Evolutionary conservation across 371 early-diverging fungal genomes (phyloP), one percentile per base, ranked within the genome.

Genomic region (Mortierella sp.): DNA sequence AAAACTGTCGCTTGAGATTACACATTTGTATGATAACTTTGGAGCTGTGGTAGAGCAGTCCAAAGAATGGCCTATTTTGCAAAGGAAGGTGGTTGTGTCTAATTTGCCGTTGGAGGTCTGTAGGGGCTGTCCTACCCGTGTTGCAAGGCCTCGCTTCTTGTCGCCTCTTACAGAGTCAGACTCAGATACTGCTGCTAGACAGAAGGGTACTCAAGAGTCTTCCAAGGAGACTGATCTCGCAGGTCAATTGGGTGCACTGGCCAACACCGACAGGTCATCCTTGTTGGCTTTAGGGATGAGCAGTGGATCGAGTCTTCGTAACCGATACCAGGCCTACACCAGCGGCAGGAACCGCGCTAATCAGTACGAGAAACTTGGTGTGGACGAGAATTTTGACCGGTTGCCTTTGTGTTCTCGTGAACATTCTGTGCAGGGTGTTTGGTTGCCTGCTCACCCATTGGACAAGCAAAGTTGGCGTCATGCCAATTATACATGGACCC

Each of bases 401-500:
- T 45, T 84, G 28, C 85, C 85, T 28, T 38, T 74, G 21, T 84
- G 81, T 52, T 81, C 85, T 5, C 73, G 77, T 5, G 70, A 70
- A 1, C 44, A 77, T 31, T 72, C 85, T 19, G 72, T 81, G 0
- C 85, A 84, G n/a, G 85, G 79, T 26, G 85, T 74, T 2, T 84
- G 85, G 85, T 75, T 84, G 19, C 85, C 81, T 21, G 85, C 85
- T 28, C 85, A 81, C 45, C 79, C 85, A 16, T 14, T 71, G 38
- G 85, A 84, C 48, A 81, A 58, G 55, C 70, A 74, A 48, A 81
- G 81, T 38, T 84, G 85, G 85, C 81, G 85, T 19, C 60, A 28
- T 6, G 78, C 81, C 38, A 81, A 81, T 44, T 84, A 84, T 50
- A 84, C 84, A 4, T 84, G 84, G 81, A 81, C 74, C 21, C 84